Evolutionary conservation across 768 basidiomycete genomes (phyloP).

Genomic region (Russula brevipes): DNA sequence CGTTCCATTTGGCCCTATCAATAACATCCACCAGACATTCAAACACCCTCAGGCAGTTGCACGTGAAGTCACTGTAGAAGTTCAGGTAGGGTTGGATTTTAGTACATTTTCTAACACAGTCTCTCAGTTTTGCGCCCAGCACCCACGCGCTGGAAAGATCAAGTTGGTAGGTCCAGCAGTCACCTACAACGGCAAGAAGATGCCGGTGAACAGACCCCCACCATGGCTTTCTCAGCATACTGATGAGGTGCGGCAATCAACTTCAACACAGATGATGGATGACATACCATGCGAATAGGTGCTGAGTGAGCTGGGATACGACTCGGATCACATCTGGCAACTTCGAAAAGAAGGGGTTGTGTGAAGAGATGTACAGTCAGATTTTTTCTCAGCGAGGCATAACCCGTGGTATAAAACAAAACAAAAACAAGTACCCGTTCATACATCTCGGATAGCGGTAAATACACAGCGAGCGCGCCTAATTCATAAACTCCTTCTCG

Average conservation of each 20-base stretch:
- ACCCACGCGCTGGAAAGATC: slow-evolving; percentile 40
- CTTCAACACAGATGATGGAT: background rate
- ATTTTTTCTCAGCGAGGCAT: background rate
- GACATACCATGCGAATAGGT: slow-evolving; percentile 12
- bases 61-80: slow-evolving; percentile 65
- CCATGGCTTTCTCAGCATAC: slow-evolving; percentile 44
- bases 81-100: slow-evolving; percentile 55
- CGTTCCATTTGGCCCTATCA: slow-evolving; percentile 87
- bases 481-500: slow-evolving; percentile 19
- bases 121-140: slow-evolving; percentile 12
- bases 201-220: slow-evolving; percentile 37
- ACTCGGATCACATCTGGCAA: slow-evolving; percentile 12
- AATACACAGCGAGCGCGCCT: background rate
- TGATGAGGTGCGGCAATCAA: slow-evolving; percentile 30
- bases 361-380: background rate
- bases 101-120: background rate
- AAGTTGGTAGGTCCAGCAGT: slow-evolving; percentile 40
- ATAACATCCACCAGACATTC: slow-evolving; percentile 85
- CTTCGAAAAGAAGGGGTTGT: slow-evolving; percentile 21
- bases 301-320: slow-evolving; percentile 19
- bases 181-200: slow-evolving; percentile 37
- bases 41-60: slow-evolving; percentile 83
- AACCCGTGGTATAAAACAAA: background rate
- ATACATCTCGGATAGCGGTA: background rate
- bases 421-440: background rate